Percentiles rank a stretch among this genome's conserved stretches.
Evolutionary conservation across 2,329 filamentous ascomycete genomes (phyloP).

Genomic region (Tolypocladium ophioglossoides): DNA sequence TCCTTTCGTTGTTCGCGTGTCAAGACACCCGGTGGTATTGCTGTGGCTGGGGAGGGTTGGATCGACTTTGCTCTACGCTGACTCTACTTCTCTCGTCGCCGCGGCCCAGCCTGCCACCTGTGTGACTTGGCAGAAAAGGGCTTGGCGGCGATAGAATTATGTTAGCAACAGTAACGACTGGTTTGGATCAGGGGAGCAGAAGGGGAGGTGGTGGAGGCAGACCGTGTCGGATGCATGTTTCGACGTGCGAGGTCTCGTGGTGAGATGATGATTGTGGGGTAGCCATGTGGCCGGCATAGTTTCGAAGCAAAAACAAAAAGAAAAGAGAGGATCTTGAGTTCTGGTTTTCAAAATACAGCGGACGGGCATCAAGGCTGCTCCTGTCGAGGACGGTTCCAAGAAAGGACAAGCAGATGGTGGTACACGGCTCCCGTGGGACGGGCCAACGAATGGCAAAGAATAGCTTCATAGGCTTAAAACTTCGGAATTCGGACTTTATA

Average conservation of each 20-base stretch:
- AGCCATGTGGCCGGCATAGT: conserved; percentile 4
- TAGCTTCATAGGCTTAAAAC: background rate
- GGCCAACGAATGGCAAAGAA: background rate
- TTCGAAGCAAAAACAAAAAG: conserved; percentile 3
- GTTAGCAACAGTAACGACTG: background rate
- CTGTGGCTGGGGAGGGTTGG: conserved; percentile 13
- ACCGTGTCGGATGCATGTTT: background rate
- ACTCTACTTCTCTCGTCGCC: conserved; percentile 4
- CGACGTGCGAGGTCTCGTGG: background rate
- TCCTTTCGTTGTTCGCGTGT: conserved; percentile 20
- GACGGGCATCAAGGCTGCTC: background rate
- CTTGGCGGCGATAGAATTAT: background rate
- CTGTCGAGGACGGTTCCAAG: background rate
- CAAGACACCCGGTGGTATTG: conserved; percentile 14
- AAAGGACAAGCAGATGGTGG: background rate
- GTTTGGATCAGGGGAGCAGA: background rate
- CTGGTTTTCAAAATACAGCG: background rate
- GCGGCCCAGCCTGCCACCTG: conserved; percentile 3
- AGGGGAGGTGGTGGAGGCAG: background rate
- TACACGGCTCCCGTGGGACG: background rate
- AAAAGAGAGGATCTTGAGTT: conserved; percentile 3
- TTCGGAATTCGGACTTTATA: background rate
- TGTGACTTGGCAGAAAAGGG: background rate
- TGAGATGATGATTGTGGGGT: conserved; percentile 1
- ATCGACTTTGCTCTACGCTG: conserved; percentile 9